Evolutionary conservation across 805 yeast species (phyloP), one percentile per base, ranked within the genome.

Genomic region (Candida nemodendra): DNA sequence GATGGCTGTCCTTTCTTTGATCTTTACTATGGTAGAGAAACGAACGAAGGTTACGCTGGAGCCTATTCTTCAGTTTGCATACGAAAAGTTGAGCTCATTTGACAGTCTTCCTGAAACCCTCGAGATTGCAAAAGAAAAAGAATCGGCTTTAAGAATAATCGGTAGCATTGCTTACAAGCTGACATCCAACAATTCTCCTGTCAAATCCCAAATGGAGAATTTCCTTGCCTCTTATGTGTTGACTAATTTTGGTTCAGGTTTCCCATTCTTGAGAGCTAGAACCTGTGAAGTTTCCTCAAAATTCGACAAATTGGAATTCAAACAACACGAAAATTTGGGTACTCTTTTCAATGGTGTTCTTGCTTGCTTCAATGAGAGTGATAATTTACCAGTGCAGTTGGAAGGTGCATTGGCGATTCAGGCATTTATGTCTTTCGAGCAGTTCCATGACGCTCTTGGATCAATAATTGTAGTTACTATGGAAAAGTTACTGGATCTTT

Each of bases 401-500:
- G 85, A 87, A 54, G 89, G 91, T 13, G 87, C 96, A 0, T 65
- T 88, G 39, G 93, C 95, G 0, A 68, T 91, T 35, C 96, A 90
- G 65, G 79, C 90, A 1, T 83, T 83, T 51, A 72, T 88, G 34
- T 71, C 71, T 22, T 72, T 78, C 31, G 78, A 76, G 1, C 75
- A 74, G 32, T 87, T 90, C 54, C 77, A 78, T 53, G 82, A 78
- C 32, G 81, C 84, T 1, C 62, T 93, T 19, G 71, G 85, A 1
- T 56, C 73, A 3, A 78, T 82, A 30, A 84, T 91, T 39, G 74
- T 90, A 22, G 85, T 84, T 25, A 79, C 90, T 1, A 86, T 93
- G 87, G 86, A 88, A 45, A 80, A 76, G 48, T 67, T 93, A 40
- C 68, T 91, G 47, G 75, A 73, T 8, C 64, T 91, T 31, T 81